These are phyloP conservation scores for Curvularia sp. DNA, from an alignment of 2,329 filamentous ascomycete species.

Conservation along the genomic window DNA sequence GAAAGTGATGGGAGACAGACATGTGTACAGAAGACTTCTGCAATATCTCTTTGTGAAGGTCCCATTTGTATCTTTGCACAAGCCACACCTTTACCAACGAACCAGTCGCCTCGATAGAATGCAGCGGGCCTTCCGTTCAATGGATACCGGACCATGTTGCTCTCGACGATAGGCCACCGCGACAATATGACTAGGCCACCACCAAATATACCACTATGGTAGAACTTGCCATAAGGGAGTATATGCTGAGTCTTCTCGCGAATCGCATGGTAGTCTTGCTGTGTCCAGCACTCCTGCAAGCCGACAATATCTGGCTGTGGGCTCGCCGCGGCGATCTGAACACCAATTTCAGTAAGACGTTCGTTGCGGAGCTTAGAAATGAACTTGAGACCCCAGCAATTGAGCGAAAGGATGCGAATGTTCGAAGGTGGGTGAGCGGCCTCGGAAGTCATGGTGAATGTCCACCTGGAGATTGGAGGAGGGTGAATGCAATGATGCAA, in stretches of 20 bases:
- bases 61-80: constrained; percentile 80
- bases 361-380: constrained; percentile 79
- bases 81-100: constrained; percentile 91
- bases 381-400: constrained; percentile 96
- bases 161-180: constrained; percentile 90
- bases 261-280: constrained; percentile 81
- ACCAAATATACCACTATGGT: constrained; percentile 86
- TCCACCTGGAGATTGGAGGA: background rate
- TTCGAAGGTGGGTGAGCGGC: constrained; percentile 51
- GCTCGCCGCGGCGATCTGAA: constrained; percentile 71
- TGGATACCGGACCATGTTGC: constrained; percentile 84
- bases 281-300: constrained; percentile 95
- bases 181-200: constrained; percentile 88
- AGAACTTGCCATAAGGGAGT: constrained; percentile 92
- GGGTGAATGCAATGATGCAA: constrained; percentile 23
- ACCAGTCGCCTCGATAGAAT: constrained; percentile 96
- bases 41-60: constrained; percentile 66
- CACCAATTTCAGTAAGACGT: constrained; percentile 84
- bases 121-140: constrained; percentile 92
- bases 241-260: constrained; percentile 74
- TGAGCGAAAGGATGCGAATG: constrained; percentile 84
- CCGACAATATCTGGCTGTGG: constrained; percentile 84
- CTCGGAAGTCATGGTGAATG: constrained; percentile 32
- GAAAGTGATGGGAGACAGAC: constrained; percentile 49
- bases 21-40: constrained; percentile 94